phyloP scores from a whole-genome alignment of 1,284 basidiomycete species.

The Acaromyces ingoldii region DNA sequence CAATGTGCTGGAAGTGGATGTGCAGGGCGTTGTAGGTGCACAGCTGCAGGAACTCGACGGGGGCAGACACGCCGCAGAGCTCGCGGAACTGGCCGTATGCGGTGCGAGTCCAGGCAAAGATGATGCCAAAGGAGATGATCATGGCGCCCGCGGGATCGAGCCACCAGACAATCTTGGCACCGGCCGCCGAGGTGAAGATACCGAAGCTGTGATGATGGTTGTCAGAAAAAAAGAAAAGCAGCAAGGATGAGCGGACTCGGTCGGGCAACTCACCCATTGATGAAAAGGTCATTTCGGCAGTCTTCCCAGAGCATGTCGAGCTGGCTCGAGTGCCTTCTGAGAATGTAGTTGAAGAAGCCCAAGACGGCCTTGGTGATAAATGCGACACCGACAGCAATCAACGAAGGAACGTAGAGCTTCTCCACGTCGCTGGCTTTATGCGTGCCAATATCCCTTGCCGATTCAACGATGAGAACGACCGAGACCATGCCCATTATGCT shows the following conservation, averaged over 20 bases:
- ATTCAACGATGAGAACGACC: conserved; percentile 78
- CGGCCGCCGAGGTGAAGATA: conserved; percentile 82
- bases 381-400: conserved; percentile 75
- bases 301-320: conserved; percentile 92
- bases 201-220: conserved; percentile 58
- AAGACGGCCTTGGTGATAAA: conserved; percentile 78
- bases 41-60: conserved; percentile 81
- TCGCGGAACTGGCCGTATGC: conserved; percentile 67
- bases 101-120: conserved; percentile 65
- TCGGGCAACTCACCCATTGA: conserved; percentile 6
- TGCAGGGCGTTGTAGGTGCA: conserved; percentile 77
- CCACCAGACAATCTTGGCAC: conserved; percentile 79
- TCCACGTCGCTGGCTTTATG: conserved; percentile 60
- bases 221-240: too few species aligned
- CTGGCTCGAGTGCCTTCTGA: conserved; percentile 76
- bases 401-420: conserved; percentile 72
- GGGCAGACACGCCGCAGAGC: conserved; percentile 83
- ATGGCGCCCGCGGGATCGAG: conserved; percentile 77
- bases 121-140: conserved; percentile 68
- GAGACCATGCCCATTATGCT: conserved; percentile 77
- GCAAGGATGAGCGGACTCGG: too few species aligned
- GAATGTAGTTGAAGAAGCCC: conserved; percentile 77
- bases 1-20: conserved; percentile 68
- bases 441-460: conserved; percentile 65
- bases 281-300: conserved; percentile 66